These are phyloP conservation scores for Saitozyma sp. DNA, from an alignment of 768 basidiomycete species.

Conservation along the genomic window DNA sequence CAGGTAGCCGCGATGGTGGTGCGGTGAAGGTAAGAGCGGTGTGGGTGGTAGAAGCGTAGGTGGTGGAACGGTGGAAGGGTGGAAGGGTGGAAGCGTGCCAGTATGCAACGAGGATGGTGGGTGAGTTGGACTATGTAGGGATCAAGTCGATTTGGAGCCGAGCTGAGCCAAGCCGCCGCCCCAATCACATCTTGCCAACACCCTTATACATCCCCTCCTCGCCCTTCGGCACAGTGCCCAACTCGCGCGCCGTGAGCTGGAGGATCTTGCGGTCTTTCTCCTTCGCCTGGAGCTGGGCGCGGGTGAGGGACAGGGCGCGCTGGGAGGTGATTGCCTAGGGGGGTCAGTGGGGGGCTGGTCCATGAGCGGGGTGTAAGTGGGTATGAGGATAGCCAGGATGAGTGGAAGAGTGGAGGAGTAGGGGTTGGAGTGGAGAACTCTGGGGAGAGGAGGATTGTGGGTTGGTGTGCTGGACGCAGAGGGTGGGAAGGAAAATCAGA, in stretches of 20 bases:
- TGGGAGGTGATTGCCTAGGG: slow-evolving; percentile 72
- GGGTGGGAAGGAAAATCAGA: no score
- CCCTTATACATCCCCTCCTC: slow-evolving; percentile 86
- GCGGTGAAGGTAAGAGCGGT: no score
- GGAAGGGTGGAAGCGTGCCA: no score
- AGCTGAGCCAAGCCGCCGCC: background rate
- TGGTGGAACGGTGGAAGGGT: no score
- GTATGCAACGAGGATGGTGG: no score
- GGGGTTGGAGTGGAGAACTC: background rate
- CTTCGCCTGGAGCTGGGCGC: slow-evolving; percentile 74
- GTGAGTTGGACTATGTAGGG: no score
- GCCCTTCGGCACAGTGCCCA: slow-evolving; percentile 62
- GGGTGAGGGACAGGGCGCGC: slow-evolving; percentile 68
- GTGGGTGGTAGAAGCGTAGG: no score
- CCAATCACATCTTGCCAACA: slow-evolving; percentile 85
- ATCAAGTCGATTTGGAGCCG: background rate
- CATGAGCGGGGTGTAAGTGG: background rate
- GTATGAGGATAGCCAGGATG: no score
- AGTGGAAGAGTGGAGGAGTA: no score
- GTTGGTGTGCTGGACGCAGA: no score
- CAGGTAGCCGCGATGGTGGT: no score
- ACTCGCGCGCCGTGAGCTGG: slow-evolving; percentile 83
- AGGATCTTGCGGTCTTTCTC: slow-evolving; percentile 87
- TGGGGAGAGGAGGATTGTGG: background rate
- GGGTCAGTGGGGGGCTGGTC: background rate